These are phyloP conservation scores for Colletotrichum siamense DNA, from an alignment of 2,329 filamentous ascomycete genomes.

Conservation along the genomic window DNA sequence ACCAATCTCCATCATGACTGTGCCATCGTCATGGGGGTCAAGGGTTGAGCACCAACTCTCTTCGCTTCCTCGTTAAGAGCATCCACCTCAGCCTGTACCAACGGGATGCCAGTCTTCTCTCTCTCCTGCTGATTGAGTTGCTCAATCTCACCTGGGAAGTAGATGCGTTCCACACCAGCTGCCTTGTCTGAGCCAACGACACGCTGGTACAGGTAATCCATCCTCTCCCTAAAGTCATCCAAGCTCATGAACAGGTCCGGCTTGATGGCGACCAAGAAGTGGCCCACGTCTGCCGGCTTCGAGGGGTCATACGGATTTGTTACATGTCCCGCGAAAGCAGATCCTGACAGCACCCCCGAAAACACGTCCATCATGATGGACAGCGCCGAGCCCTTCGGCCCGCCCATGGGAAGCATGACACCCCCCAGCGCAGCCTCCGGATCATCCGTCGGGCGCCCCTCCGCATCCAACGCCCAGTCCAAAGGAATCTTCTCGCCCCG, in stretches of 20 bases:
- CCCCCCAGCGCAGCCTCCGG: conserved; percentile 74
- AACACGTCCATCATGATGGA: conserved; percentile 91
- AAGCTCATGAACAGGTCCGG: conserved; percentile 76
- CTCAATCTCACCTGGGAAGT: conserved; percentile 69
- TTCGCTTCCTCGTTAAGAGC: conserved; percentile 59
- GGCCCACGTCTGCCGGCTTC: conserved; percentile 72
- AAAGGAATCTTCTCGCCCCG: conserved; percentile 72
- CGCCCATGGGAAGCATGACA: conserved; percentile 87
- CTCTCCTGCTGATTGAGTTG: conserved; percentile 57
- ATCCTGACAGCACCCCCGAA: conserved; percentile 78
- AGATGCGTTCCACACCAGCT: conserved; percentile 62
- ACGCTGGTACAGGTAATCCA: conserved; percentile 59
- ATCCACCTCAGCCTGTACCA: conserved; percentile 61
- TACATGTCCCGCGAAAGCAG: conserved; percentile 79
- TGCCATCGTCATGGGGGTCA: neutral
- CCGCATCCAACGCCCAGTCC: conserved; percentile 77
- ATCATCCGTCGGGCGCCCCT: conserved; percentile 74
- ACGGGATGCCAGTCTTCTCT: conserved; percentile 61
- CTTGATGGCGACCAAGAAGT: conserved; percentile 76
- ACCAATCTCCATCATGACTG: neutral
- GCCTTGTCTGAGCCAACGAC: conserved; percentile 61
- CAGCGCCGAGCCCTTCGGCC: conserved; percentile 79
- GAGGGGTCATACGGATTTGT: conserved; percentile 78
- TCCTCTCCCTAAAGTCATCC: conserved; percentile 71
- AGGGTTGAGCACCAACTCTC: conserved; percentile 41